Evolutionary conservation across 768 basidiomycete genomes (phyloP).

Genomic region (Solioccasus polychromus): DNA sequence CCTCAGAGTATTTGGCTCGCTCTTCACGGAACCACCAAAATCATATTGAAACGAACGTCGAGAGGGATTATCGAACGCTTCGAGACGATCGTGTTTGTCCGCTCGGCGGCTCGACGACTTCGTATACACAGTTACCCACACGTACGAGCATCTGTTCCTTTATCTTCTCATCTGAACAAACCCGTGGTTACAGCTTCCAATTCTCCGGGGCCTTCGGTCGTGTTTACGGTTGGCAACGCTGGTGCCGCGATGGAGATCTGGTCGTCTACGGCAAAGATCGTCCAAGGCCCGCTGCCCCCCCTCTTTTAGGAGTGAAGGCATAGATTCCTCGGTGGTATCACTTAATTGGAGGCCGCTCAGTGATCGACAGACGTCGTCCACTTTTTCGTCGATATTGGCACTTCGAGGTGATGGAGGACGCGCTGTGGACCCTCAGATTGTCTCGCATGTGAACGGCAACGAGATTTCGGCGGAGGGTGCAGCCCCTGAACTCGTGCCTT

Average conservation of each 20-base stretch:
- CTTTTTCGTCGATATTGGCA: neutral
- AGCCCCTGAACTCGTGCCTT: neutral
- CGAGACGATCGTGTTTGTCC: neutral
- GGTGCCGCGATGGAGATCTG: neutral
- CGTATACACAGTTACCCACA: neutral
- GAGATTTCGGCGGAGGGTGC: neutral
- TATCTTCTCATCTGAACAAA: neutral
- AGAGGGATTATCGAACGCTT: neutral
- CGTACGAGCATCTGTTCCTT: neutral
- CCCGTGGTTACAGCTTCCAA: neutral
- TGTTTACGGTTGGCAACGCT: neutral
- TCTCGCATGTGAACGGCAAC: neutral
- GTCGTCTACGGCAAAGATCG: neutral
- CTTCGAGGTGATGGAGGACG: no score
- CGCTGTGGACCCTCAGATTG: neutral
- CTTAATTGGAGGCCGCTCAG: neutral
- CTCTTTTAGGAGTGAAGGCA: neutral
- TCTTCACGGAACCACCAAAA: neutral
- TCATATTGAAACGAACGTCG: neutral
- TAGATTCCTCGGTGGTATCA: neutral
- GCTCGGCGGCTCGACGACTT: neutral
- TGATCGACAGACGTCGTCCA: neutral
- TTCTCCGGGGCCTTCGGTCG: neutral
- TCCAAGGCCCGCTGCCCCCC: neutral
- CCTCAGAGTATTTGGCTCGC: constrained; percentile 2